Conservation (phyloP, 192 early-diverging fungal species). For the Chytriomyces sp. region DNA sequence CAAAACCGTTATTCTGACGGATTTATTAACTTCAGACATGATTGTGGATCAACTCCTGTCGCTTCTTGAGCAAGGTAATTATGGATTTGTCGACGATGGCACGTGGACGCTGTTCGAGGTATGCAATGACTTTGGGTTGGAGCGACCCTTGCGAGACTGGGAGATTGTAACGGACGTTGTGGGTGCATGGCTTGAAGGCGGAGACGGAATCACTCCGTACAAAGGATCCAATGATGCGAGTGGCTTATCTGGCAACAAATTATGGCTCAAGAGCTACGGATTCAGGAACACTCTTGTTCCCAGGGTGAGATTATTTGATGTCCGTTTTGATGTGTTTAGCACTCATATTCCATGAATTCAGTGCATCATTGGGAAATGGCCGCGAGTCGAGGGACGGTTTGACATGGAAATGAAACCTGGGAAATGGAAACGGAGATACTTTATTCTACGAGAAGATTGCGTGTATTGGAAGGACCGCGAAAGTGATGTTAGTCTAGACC, state of each 20-base stretch:
- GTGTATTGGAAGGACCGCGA: constrained; percentile 72
- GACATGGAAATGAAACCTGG: constrained; percentile 79
- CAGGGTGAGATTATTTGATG: constrained; percentile 47
- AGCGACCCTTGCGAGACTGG: constrained; percentile 90
- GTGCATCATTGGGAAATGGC: constrained; percentile 51
- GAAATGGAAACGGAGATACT: constrained; percentile 84
- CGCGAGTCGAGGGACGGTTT: constrained; percentile 67
- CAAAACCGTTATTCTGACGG: constrained; percentile 79
- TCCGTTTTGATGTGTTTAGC: neutral
- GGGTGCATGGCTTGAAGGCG: constrained; percentile 61
- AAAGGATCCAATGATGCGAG: constrained; percentile 62
- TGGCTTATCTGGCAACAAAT: constrained; percentile 65
- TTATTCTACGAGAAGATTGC: constrained; percentile 67
- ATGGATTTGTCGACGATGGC: constrained; percentile 23
- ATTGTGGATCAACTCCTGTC: constrained; percentile 71
- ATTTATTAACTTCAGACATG: constrained; percentile 72
- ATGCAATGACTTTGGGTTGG: constrained; percentile 82
- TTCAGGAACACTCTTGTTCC: constrained; percentile 64
- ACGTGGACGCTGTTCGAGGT: constrained; percentile 92
- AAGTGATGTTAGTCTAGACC: constrained; percentile 47
- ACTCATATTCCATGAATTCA: constrained; percentile 36
- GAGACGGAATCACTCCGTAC: neutral
- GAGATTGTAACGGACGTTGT: constrained; percentile 83
- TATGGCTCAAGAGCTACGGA: constrained; percentile 76
- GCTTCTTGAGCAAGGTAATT: constrained; percentile 52